Evolutionary conservation across 768 basidiomycete species (phyloP), one percentile per base, ranked within the genome.

Genomic region (Lactarius sanguifluus): DNA sequence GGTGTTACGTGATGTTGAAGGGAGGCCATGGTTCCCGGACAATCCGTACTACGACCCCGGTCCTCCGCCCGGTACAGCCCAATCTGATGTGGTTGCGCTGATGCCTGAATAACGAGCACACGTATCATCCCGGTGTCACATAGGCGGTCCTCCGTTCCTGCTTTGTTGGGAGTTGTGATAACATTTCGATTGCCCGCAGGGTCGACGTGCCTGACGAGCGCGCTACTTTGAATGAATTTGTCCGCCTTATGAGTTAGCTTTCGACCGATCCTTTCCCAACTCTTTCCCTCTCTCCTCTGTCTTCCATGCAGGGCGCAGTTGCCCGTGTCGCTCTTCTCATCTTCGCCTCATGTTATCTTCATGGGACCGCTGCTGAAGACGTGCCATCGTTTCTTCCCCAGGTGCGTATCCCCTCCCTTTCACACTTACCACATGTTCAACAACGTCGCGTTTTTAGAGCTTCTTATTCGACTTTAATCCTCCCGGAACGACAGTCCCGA

Each of bases 31-130:
- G 90, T 71, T 73, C 32, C 77, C 86, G 3, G 73, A 76, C 63
- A 91, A 91, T 70, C 88, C 90, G 1, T 73, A 80, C 58, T 91
- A 91, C 73, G 88, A 91, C 75, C 86, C 89, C 41, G 90, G 89
- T 1, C 88, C 87, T 9, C 84, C 81, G 0, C 86, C 88, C 56
- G 55, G 25, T 55, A 57, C 28, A 57, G 30, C 56, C 56, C 30
- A 57, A 32, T 36, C 56, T 57, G 34, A 36, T 36, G 34, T 32
- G 9, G 28, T 57, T 18, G 56, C 50, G 12, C 50, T 28, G 23
- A 52, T 25, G 25, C 25, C 50, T 52, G 25, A 52, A 52, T 52
- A 52, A 52, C 12, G 5, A 25, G 2, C 23, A 9, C 50, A 15
- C 28, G 28, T 30, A 30, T 7, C 7, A n/a, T n/a, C n/a, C n/a